These are phyloP conservation scores for Tetraselmis chui DNA, from an alignment of 139 green algal genomes.

Conservation along the genomic window DNA sequence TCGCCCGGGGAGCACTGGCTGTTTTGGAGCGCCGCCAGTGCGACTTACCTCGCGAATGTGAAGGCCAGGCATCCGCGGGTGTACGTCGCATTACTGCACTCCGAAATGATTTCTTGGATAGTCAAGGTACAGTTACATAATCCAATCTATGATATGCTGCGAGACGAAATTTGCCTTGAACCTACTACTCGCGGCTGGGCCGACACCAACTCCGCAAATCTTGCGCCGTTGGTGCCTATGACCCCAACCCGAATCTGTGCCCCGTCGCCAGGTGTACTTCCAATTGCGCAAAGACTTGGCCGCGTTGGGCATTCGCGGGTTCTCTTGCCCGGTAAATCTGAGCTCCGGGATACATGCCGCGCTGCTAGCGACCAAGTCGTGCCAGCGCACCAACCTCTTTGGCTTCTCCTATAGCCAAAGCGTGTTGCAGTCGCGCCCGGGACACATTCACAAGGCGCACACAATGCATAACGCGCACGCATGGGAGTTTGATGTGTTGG, in stretches of 20 bases:
- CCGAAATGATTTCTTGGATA: background rate
- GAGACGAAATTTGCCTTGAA: too few relatives aligned
- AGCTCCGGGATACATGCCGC: conserved; percentile 15
- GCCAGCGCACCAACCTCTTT: conserved; percentile 12
- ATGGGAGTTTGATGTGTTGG: conserved; percentile 16
- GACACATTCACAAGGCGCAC: conserved; percentile 6
- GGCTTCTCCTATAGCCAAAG: conserved; percentile 9
- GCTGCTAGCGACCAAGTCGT: conserved; percentile 3
- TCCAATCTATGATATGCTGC: too few relatives aligned
- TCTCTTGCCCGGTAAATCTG: conserved; percentile 7
- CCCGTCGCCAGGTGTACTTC: conserved; percentile 7
- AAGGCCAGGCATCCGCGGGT: background rate
- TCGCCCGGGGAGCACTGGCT: conserved; percentile 4
- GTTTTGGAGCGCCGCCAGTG: background rate
- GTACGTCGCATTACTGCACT: background rate
- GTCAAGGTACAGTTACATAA: background rate
- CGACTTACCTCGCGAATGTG: background rate
- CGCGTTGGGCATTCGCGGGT: background rate
- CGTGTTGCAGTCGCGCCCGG: background rate
- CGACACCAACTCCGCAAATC: too few relatives aligned
- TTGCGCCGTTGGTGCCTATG: too few relatives aligned
- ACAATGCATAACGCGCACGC: conserved; percentile 11
- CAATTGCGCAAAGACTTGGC: background rate
- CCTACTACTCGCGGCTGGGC: too few relatives aligned
- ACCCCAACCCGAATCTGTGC: too few relatives aligned